Base-by-base conservation (phyloP, 2,329 filamentous ascomycete species). In the Penicillium freii region DNA sequence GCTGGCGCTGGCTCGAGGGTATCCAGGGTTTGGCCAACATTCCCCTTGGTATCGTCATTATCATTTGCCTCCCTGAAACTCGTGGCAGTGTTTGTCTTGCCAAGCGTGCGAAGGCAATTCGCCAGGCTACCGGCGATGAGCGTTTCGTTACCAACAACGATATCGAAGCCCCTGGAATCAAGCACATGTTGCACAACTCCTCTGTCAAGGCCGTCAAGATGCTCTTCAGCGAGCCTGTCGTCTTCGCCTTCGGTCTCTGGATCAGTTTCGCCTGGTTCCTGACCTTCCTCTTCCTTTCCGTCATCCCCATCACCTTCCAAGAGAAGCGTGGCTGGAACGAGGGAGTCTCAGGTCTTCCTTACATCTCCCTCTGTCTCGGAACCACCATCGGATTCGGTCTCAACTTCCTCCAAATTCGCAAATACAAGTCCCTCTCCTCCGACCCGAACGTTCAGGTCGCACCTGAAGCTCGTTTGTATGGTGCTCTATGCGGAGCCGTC, bases 1-100 rank as follows among this genome's bases (percentile, higher is more conserved):
- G 80, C 53, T 82, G 81, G 81, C 72, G 81, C 54, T 83, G 81
- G 81, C 77, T 82, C 27, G 74, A 82, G 66, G 81, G 80, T 50
- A 78, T 82, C 43, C 80, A 82, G 62, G 80, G 80, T 8, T 65
- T 83, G 4, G 76, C 77, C 62, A 82, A 82, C 65, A 74, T 82
- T 33, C 80, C 80, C 5, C 76, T 82, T 7, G 67, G 76, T 17
- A 73, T 81, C 58, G 60, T 73, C 54, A 74, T 81, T 60, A 71
- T 77, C 53, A 49, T 78, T 61, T 77, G 75, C 69, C 77, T 81
- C 49, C 71, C 70, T 4, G 78, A 81, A 57, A 81, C 79, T 17
- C 75, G 78, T n/a, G 78, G 78, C 45, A 75, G 77, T 54, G 77
- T 78, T 1, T 68, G 72, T n/a, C 73, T 82, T 8, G 72, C 77